phyloP scores from a whole-genome alignment of 2,329 filamentous ascomycete species.

The Corynespora cassiicola region DNA sequence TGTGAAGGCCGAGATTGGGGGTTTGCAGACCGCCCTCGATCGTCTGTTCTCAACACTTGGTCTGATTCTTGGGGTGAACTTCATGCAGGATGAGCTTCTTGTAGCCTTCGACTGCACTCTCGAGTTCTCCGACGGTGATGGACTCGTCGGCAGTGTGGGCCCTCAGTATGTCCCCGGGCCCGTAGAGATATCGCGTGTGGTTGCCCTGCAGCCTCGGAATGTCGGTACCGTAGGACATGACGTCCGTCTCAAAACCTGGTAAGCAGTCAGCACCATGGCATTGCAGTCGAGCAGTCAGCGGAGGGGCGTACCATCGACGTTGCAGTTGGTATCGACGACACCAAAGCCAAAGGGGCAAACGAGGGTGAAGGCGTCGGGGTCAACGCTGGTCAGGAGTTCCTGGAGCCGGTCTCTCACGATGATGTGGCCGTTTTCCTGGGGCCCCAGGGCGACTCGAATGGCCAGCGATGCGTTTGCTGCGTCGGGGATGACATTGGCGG shows the following conservation, averaged over 20 bases:
- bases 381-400: slow-evolving; percentile 1
- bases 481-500: slow-evolving; percentile 83
- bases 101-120: slow-evolving; percentile 5
- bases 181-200: slow-evolving; percentile 2
- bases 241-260: slow-evolving; percentile 3
- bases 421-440: not conserved
- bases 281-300: too few species aligned
- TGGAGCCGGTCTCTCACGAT: slow-evolving; percentile 1
- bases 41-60: too few species aligned
- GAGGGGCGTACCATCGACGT: slow-evolving; percentile 1
- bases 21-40: too few species aligned
- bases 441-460: slow-evolving; percentile 48
- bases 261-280: not conserved
- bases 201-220: slow-evolving; percentile 4
- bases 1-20: too few species aligned
- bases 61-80: not conserved
- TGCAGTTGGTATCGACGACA: slow-evolving; percentile 1
- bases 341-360: slow-evolving; percentile 4
- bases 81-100: slow-evolving; percentile 5
- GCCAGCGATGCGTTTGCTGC: slow-evolving; percentile 71
- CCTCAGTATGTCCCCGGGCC: slow-evolving; percentile 4
- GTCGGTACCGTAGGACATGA: slow-evolving; percentile 4
- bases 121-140: slow-evolving; percentile 3
- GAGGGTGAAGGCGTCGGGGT: slow-evolving; percentile 2
- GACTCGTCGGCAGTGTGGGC: slow-evolving; percentile 5